Evolutionary conservation across 164 flowering plant genomes (phyloP).

Genomic region (Vitis cinerea): DNA sequence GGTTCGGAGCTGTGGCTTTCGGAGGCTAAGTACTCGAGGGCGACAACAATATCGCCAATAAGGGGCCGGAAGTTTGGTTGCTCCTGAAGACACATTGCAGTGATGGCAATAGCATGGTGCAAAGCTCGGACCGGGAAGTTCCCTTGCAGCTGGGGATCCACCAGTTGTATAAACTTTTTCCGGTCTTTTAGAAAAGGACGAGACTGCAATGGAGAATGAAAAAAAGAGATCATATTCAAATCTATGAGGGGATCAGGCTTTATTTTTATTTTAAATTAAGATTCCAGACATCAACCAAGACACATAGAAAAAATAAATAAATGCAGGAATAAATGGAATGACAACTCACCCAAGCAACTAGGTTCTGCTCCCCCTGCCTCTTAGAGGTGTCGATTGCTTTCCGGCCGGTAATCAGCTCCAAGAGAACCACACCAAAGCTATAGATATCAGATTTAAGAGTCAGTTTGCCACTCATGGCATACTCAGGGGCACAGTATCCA

Average conservation of each 20-base stretch:
- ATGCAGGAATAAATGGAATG: neutral
- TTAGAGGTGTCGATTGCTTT: constrained; percentile 54
- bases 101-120: constrained; percentile 65
- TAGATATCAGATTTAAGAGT: constrained; percentile 81
- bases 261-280: too few species aligned
- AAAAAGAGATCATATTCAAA: neutral
- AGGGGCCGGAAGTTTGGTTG: constrained; percentile 65
- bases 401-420: constrained; percentile 75
- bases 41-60: constrained; percentile 66
- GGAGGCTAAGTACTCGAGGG: constrained; percentile 66
- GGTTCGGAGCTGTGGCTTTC: constrained; percentile 36
- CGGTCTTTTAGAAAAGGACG: constrained; percentile 63
- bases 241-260: neutral
- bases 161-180: constrained; percentile 53
- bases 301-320: neutral
- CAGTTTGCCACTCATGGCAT: constrained; percentile 80
- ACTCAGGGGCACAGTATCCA: constrained; percentile 90
- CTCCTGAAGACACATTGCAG: constrained; percentile 84
- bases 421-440: constrained; percentile 79
- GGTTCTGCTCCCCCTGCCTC: constrained; percentile 55
- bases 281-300: too few species aligned
- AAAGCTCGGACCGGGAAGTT: constrained; percentile 49
- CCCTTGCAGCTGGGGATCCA: constrained; percentile 62
- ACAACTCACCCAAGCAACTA: constrained; percentile 69
- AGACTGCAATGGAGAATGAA: constrained; percentile 40